Evolutionary conservation across 495 filamentous ascomycete genomes (phyloP).

Genomic region (Hyaloscypha finlandica): DNA sequence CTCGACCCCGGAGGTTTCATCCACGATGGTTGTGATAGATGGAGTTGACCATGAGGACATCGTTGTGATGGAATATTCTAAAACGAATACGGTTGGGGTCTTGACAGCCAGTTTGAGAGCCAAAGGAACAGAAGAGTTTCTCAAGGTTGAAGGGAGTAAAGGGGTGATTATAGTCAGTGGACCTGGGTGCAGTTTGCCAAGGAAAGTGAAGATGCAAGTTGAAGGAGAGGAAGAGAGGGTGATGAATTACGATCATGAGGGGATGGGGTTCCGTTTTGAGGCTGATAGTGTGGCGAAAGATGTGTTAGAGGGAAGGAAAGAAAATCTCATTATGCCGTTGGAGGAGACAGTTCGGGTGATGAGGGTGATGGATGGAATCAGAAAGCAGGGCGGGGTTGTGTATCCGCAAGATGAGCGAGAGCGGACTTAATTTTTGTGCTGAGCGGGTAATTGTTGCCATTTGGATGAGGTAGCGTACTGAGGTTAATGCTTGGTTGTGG

Average conservation of each 20-base stretch:
- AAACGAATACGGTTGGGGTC: neutral
- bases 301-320: conserved; percentile 62
- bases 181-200: neutral
- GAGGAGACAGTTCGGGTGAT: conserved; percentile 73
- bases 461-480: too few relatives aligned
- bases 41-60: neutral
- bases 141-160: neutral
- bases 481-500: too few relatives aligned
- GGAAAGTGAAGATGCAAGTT: neutral
- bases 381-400: conserved; percentile 60
- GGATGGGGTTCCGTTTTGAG: conserved; percentile 72
- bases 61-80: neutral
- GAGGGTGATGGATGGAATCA: conserved; percentile 72
- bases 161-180: neutral
- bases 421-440: too few relatives aligned
- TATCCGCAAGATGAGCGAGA: conserved; percentile 48
- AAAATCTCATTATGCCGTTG: conserved; percentile 61
- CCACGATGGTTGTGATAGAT: neutral
- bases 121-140: neutral
- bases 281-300: conserved; percentile 72
- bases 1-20: neutral
- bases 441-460: too few relatives aligned
- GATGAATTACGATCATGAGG: conserved; percentile 41
- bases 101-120: neutral
- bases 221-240: neutral